phyloP scores from a whole-genome alignment of 139 green algal species.

The Micractinium conductrix region DNA sequence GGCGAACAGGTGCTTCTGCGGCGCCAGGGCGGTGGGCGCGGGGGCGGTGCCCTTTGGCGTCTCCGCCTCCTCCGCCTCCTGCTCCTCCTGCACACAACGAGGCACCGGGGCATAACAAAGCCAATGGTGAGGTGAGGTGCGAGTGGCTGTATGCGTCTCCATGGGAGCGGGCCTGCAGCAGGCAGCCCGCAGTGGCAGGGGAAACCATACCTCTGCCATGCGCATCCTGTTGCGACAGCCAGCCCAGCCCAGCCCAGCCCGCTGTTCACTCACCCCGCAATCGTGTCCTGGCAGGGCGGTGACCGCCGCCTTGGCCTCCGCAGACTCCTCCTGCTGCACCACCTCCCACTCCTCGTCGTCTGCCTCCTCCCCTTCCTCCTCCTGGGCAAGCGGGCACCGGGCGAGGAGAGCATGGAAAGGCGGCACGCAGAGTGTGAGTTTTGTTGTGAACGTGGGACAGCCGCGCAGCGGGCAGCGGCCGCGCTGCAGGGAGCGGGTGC shows the following conservation, averaged over 20 bases:
- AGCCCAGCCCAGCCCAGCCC: no score
- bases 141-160: no score
- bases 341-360: not conserved
- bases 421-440: no score
- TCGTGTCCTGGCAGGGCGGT: conserved; percentile 32
- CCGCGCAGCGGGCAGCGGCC: no score
- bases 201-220: no score
- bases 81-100: not conserved
- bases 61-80: conserved; percentile 15
- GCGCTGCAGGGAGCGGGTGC: not conserved
- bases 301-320: conserved; percentile 20
- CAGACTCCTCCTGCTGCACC: not conserved
- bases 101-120: not conserved
- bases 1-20: not conserved
- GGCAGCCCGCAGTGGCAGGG: not conserved
- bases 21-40: not conserved
- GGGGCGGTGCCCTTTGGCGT: not conserved
- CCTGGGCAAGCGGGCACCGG: no score
- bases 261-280: not conserved
- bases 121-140: no score
- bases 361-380: not conserved
- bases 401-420: no score
- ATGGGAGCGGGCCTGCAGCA: not conserved
- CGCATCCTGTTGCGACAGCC: no score
- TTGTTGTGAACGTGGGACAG: no score